Evolutionary conservation across 768 basidiomycete genomes (phyloP).

Genomic region (Russula abietina): DNA sequence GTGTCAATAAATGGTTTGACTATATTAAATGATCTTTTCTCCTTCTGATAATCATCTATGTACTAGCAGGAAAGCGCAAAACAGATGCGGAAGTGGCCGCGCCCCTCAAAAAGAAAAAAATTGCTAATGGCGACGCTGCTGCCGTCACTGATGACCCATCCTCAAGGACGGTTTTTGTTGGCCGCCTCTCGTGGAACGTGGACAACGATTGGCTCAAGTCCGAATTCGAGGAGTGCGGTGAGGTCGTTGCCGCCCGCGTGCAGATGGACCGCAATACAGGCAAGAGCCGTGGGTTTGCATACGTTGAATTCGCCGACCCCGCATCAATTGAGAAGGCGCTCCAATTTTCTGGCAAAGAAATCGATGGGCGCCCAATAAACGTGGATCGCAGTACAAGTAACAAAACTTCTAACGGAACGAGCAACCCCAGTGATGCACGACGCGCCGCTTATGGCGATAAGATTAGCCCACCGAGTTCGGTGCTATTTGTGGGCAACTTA

Average conservation of each 20-base stretch:
- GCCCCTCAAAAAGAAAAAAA: slow-evolving; percentile 78
- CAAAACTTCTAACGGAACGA: slow-evolving; percentile 41
- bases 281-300: slow-evolving; percentile 79
- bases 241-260: slow-evolving; percentile 85
- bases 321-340: slow-evolving; percentile 79
- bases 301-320: slow-evolving; percentile 66
- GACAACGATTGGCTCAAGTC: slow-evolving; percentile 91
- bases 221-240: slow-evolving; percentile 86
- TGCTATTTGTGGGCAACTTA: slow-evolving; percentile 89
- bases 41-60: slow-evolving; percentile 1
- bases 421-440: slow-evolving; percentile 52
- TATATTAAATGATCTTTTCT: slow-evolving; percentile 7
- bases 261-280: slow-evolving; percentile 77
- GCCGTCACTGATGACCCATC: slow-evolving; percentile 38
- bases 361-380: slow-evolving; percentile 86
- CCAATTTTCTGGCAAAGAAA: slow-evolving; percentile 74
- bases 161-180: slow-evolving; percentile 76
- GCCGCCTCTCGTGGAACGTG: slow-evolving; percentile 91
- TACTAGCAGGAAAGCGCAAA: slow-evolving; percentile 66
- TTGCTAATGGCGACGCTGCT: slow-evolving; percentile 51
- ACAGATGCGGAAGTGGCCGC: slow-evolving; percentile 55
- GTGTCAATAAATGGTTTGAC: slow-evolving; percentile 23
- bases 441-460: slow-evolving; percentile 73
- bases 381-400: slow-evolving; percentile 65
- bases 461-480: slow-evolving; percentile 57